Evolutionary conservation across 768 basidiomycete genomes (phyloP), one percentile per base, ranked within the genome.

Genomic region (Agrocybe praecox): DNA sequence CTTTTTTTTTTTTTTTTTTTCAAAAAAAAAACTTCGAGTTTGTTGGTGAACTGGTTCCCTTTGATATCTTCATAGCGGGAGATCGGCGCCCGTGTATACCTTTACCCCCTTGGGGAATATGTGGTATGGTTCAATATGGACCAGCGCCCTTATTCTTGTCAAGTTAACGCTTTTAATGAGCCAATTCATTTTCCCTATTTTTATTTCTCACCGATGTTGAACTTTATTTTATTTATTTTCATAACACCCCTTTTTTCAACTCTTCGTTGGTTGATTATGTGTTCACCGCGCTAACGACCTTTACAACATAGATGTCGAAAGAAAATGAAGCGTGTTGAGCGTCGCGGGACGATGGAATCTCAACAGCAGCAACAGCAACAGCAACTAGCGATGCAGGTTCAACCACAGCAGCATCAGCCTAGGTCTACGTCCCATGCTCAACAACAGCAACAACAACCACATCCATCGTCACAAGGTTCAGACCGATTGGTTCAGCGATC

Each of bases 291-390:
- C 4, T 15, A 42, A 34, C 49, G 6, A 3, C 36, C 14, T n/a
- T n/a, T 40, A 14, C 36, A 15, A 40, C 12, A 40, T 19, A 88
- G 86, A 48, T 91, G 90, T 70, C 82, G 90, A 50, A 92, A 92
- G 70, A 91, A 92, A 70, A 90, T 91, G 89, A 92, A 92, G 72
- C 84, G 90, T 1, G 87, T 90, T 49, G 90, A 92, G 66, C 76
- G 88, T 19, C 76, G 89, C 8, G 88, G 86, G 8, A 89, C 88
- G 10, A 69, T 88, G 2, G 87, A 88, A 53, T 67, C 59, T 14
- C 75, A 74, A 58, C 73, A 72, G 52, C 18, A 53, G 15, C 52
- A 45, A 29, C 58, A 65, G 51, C 63, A 59, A 19, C 60, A 65
- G 29, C 57, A 59, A 9, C 58, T 64, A 24, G 62, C 52, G 24